These are phyloP conservation scores for Chytriomyces sp. DNA, from an alignment of 192 early-diverging fungal genomes.

Conservation along the genomic window DNA sequence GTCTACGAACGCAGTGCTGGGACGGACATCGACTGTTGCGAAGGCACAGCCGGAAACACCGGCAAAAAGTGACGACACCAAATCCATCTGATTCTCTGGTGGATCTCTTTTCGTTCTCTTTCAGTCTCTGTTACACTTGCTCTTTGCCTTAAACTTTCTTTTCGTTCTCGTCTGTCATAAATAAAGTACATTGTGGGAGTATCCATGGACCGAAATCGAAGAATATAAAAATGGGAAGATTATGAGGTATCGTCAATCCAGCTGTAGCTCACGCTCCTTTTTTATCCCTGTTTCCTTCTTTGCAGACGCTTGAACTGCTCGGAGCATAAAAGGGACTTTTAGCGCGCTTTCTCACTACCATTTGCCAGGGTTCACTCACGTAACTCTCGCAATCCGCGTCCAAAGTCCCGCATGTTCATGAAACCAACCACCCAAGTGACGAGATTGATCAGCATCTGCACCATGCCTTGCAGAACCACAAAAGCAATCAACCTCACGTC, in stretches of 20 bases:
- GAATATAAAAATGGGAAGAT: neutral
- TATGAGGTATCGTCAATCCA: slow-evolving; percentile 9
- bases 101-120: neutral
- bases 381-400: slow-evolving; percentile 10
- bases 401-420: slow-evolving; percentile 22
- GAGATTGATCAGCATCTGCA: slow-evolving; percentile 16
- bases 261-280: slow-evolving; percentile 3
- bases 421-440: slow-evolving; percentile 23
- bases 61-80: no score
- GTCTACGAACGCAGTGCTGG: slow-evolving; percentile 16
- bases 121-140: neutral
- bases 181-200: no score
- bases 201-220: neutral
- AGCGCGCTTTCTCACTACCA: neutral
- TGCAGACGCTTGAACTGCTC: neutral
- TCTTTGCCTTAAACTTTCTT: neutral
- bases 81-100: no score
- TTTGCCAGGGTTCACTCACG: neutral
- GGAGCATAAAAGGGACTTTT: neutral
- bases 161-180: no score
- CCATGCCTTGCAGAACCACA: neutral
- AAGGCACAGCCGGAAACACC: neutral
- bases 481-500: neutral
- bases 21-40: neutral
- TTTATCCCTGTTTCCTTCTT: slow-evolving; percentile 12